phyloP scores from a whole-genome alignment of 352 stramenopile genomes.

The Bremia lactucae region DNA sequence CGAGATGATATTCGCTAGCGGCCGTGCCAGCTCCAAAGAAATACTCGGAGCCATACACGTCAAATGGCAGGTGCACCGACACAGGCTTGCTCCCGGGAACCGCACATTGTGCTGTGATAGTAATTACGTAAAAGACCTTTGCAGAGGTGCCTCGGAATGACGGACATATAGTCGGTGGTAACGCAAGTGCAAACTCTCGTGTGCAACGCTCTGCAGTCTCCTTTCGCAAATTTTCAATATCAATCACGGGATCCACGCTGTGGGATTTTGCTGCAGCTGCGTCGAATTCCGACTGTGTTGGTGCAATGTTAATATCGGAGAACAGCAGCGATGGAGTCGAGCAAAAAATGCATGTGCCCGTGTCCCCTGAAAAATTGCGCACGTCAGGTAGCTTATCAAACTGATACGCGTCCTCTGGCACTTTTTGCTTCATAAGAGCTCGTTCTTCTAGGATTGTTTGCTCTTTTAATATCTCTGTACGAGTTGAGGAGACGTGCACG shows the following conservation, averaged over 20 bases:
- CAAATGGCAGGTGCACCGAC: slow-evolving; percentile 46
- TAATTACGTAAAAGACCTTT: slow-evolving; percentile 52
- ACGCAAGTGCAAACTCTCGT: slow-evolving; percentile 40
- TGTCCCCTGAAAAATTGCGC: slow-evolving; percentile 39
- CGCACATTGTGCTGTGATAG: slow-evolving; percentile 31
- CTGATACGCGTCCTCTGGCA: slow-evolving; percentile 3
- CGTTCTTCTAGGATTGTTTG: slow-evolving; percentile 10
- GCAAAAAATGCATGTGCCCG: slow-evolving; percentile 46
- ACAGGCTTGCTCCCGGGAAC: slow-evolving; percentile 20
- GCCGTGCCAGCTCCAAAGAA: slow-evolving; percentile 31
- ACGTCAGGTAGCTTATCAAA: slow-evolving; percentile 22
- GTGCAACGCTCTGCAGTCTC: slow-evolving; percentile 33
- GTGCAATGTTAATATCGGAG: slow-evolving; percentile 47
- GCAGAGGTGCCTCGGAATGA: slow-evolving; percentile 47
- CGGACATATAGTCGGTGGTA: slow-evolving; percentile 37
- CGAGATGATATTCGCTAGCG: slow-evolving; percentile 21
- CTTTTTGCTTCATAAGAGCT: slow-evolving; percentile 19
- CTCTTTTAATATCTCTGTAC: slow-evolving; percentile 15
- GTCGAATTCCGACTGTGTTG: slow-evolving; percentile 21
- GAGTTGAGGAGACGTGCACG: slow-evolving; percentile 79
- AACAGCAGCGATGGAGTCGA: slow-evolving; percentile 41
- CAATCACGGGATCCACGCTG: slow-evolving; percentile 2
- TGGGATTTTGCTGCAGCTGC: slow-evolving; percentile 3
- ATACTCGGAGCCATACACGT: slow-evolving; percentile 44
- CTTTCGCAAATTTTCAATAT: slow-evolving; percentile 9